Evolutionary conservation across 2,329 filamentous ascomycete species (phyloP).

Genomic region (Colletotrichum musae): DNA sequence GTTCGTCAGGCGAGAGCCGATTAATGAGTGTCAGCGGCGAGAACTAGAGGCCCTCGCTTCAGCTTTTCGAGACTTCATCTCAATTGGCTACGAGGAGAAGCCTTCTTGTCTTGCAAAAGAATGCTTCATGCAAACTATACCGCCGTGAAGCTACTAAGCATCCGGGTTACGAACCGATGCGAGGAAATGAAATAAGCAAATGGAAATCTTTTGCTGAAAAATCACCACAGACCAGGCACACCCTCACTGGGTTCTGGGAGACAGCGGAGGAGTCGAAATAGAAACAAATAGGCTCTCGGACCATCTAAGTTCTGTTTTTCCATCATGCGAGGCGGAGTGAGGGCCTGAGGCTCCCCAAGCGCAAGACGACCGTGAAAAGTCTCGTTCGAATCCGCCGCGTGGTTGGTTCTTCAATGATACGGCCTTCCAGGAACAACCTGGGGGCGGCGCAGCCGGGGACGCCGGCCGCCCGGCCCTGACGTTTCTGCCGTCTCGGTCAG

Average conservation of each 20-base stretch:
- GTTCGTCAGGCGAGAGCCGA: no score
- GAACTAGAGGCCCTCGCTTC: no score
- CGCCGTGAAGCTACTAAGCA: background rate
- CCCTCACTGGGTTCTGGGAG: no score
- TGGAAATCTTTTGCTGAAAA: background rate
- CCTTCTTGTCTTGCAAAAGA: no score
- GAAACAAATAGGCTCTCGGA: background rate
- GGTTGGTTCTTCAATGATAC: background rate
- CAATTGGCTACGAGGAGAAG: no score
- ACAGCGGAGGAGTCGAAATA: background rate
- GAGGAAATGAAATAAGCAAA: background rate
- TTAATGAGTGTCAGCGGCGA: no score
- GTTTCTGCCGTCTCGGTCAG: slow-evolving; percentile 16
- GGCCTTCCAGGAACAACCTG: slow-evolving; percentile 19
- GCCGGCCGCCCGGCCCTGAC: slow-evolving; percentile 30
- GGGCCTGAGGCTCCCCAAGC: background rate
- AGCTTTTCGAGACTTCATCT: no score
- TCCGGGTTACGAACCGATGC: slow-evolving; percentile 4
- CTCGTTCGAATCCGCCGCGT: slow-evolving; percentile 8
- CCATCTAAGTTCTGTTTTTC: background rate
- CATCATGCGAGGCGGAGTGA: background rate
- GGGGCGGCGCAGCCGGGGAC: slow-evolving; percentile 11
- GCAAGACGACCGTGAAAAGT: background rate
- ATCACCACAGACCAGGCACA: background rate
- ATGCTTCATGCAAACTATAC: no score